These are phyloP conservation scores for Paxillus rubicundulus DNA, from an alignment of 768 basidiomycete genomes.

Conservation along the genomic window DNA sequence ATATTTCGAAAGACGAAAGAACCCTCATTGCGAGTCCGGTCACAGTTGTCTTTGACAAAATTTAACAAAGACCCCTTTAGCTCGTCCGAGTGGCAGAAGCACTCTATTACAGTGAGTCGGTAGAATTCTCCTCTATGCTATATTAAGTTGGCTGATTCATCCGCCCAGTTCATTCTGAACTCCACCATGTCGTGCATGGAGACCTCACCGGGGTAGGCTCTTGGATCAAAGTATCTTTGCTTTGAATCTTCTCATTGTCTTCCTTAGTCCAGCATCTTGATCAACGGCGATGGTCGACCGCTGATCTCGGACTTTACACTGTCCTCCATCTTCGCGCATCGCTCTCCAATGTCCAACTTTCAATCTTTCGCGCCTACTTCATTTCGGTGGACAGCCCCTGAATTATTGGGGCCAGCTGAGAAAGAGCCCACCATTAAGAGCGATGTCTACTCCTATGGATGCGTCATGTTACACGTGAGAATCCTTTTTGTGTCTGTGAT, in stretches of 20 bases:
- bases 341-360: conserved; percentile 25
- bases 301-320: conserved; percentile 40
- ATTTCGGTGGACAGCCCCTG: conserved; percentile 16
- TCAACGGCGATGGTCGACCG: background rate
- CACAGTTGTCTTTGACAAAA: background rate
- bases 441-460: conserved; percentile 22
- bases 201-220: conserved; percentile 8
- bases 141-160: background rate
- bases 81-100: conserved; percentile 40
- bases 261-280: conserved; percentile 9
- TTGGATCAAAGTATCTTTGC: background rate
- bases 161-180: conserved; percentile 6
- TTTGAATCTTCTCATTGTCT: background rate
- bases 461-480: conserved; percentile 21
- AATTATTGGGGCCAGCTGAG: conserved; percentile 4
- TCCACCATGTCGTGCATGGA: conserved; percentile 5
- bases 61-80: conserved; percentile 19
- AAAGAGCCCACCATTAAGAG: conserved; percentile 1
- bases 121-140: background rate
- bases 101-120: conserved; percentile 36
- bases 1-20: conserved; percentile 35
- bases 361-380: conserved; percentile 7
- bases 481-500: background rate
- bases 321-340: conserved; percentile 39
- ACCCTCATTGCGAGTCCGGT: conserved; percentile 31